Evolutionary conservation across 352 stramenopile species (phyloP), one percentile per base, ranked within the genome.

Genomic region (Blastocystis sp.): DNA sequence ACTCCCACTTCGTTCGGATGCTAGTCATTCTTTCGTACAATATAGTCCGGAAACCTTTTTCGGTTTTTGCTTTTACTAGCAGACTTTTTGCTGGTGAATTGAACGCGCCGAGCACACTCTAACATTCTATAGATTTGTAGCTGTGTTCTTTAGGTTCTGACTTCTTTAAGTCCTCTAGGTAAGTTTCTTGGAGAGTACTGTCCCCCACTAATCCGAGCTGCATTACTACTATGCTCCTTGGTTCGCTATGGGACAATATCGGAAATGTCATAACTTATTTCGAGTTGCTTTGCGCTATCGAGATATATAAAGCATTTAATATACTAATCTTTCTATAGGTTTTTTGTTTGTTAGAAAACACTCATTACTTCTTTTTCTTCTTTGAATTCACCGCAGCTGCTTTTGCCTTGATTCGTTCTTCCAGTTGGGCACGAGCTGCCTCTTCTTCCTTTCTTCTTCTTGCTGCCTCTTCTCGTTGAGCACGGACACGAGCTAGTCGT

Each of bases 251-350:
- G 73, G 73, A 84, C 73, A 45, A 84, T 47, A 84, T 59, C 0
- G 73, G 56, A 55, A 43, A 43, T 84, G 73, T 45, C 45, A 84
- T 84, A 84, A 84, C 73, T 84, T 47, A 55, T 84, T 84, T 47
- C 68, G 73, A 39, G 23, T 47, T 29, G 34, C 18, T 3, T 68
- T 37, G 18, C 53, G 53, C 43, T 50, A 23, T 45, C 73, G 68
- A 43, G 73, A 84, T 34, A 66, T 84, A 84, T 84, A 84, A 84
- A 47, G 34, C 73, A 84, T 84, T 66, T 55, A 20, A 84, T 84
- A 84, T 66, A 34, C 73, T 84, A 54, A 84, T 84, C 18, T 20
- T 84, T 84, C 8, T 84, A 84, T 47, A 41, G 41, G 29, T 11
- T 64, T 23, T 64, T 66, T 13, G 50, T 61, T 20, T 77, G 39